A percentile compares a stretch with the other conserved stretches of the same genome.
Conservation (phyloP, 306 rosid species). For the Hippophae gyantsensis region DNA sequence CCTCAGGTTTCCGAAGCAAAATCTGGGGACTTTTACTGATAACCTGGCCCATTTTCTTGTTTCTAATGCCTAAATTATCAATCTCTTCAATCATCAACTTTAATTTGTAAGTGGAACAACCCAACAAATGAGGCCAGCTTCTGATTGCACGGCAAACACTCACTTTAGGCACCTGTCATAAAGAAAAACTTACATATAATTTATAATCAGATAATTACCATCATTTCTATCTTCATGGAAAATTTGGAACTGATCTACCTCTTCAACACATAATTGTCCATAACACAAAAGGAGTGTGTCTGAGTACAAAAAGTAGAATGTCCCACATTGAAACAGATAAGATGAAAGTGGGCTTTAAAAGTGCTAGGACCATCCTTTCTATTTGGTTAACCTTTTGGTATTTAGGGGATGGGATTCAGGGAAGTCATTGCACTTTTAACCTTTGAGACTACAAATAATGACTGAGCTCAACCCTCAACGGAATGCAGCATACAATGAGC, state of each 20-base stretch:
- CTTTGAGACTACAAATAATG: background rate
- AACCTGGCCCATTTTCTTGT: slow-evolving; percentile 54
- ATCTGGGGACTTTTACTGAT: slow-evolving; percentile 73
- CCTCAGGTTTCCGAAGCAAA: slow-evolving; percentile 49
- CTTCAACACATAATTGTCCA: background rate
- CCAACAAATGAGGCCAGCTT: slow-evolving; percentile 79
- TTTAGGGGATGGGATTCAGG: background rate
- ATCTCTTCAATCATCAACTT: slow-evolving; percentile 55
- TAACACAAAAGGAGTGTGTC: no score
- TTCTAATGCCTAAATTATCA: slow-evolving; percentile 48
- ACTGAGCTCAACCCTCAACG: background rate
- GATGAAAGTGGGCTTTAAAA: no score
- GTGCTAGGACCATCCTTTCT: background rate
- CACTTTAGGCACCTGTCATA: slow-evolving; percentile 49
- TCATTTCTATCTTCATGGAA: slow-evolving; percentile 12
- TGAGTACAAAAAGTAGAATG: no score
- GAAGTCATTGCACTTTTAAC: background rate
- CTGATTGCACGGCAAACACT: slow-evolving; percentile 44
- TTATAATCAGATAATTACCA: slow-evolving; percentile 2
- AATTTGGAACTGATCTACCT: background rate
- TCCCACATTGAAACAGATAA: no score
- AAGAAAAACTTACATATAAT: slow-evolving; percentile 14
- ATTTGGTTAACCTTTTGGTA: background rate
- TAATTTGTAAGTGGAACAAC: slow-evolving; percentile 66
- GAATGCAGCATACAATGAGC: background rate